These are phyloP conservation scores for Zanthoxylum bungeanum DNA, from an alignment of 345 rosid species.

Conservation along the genomic window DNA sequence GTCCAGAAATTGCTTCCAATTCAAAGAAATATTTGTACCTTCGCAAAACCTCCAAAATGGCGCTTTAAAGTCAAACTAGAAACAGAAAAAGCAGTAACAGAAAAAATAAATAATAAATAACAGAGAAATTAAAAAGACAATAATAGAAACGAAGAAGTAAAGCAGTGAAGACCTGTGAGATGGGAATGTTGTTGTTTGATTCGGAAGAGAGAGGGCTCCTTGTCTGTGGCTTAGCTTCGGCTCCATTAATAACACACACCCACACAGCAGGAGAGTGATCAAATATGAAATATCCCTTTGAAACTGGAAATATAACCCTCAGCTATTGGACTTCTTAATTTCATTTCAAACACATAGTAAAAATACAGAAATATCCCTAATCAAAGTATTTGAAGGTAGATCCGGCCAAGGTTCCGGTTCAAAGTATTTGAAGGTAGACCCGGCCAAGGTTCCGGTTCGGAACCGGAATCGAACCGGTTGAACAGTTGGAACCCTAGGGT, in stretches of 20 bases:
- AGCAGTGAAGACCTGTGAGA: constrained; percentile 15
- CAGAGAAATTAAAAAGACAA: not conserved
- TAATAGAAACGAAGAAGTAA: constrained; percentile 4
- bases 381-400: not conserved
- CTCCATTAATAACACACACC: constrained; percentile 15
- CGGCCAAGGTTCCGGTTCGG: no score
- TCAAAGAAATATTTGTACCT: constrained; percentile 9
- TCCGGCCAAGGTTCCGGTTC: no score
- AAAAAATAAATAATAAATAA: not conserved
- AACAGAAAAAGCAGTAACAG: not conserved
- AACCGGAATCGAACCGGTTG: no score
- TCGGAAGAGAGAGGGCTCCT: not conserved
- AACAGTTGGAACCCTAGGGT: no score
- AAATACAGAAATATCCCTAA: not conserved
- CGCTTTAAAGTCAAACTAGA: not conserved
- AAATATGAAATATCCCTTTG: not conserved
- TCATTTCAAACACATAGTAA: not conserved
- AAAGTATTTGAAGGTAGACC: not conserved
- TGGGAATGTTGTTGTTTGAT: constrained; percentile 10
- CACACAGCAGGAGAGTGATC: not conserved
- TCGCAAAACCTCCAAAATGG: constrained; percentile 3
- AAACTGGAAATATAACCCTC: not conserved
- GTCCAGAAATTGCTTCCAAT: not conserved
- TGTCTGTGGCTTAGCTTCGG: constrained; percentile 22
- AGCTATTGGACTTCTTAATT: not conserved